These are phyloP conservation scores for Trapa incisa DNA, from an alignment of 345 rosid species.

Conservation along the genomic window DNA sequence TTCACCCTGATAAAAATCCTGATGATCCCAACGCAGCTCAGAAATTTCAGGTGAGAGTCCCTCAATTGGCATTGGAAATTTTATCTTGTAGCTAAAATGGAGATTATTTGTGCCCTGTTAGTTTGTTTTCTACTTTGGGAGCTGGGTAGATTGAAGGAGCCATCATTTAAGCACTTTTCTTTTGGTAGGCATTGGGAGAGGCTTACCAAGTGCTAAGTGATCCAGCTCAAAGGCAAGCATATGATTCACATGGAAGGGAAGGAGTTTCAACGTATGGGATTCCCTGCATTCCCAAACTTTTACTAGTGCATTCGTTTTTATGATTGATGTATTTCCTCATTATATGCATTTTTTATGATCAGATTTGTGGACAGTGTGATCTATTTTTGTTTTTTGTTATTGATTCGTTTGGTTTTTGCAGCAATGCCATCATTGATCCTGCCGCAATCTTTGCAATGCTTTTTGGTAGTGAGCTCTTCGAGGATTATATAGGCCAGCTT, in stretches of 20 bases:
- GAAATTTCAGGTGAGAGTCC: conserved; percentile 65
- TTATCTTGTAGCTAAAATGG: background rate
- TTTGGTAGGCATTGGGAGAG: conserved; percentile 72
- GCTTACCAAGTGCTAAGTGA: conserved; percentile 96
- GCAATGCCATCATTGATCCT: conserved; percentile 86
- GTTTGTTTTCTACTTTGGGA: background rate
- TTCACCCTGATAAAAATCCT: conserved; percentile 95
- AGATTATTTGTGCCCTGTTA: background rate
- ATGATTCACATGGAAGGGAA: conserved; percentile 79
- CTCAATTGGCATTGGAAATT: too few relatives aligned
- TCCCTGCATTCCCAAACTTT: conserved; percentile 14
- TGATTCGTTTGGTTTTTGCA: conserved; percentile 18
- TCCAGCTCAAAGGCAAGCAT: conserved; percentile 82
- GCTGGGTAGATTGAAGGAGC: background rate
- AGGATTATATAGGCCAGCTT: conserved; percentile 89
- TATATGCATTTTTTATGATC: background rate
- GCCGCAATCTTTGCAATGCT: conserved; percentile 97
- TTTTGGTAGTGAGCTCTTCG: conserved; percentile 97
- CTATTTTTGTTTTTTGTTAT: background rate
- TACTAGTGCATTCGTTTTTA: background rate
- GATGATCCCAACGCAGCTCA: conserved; percentile 84
- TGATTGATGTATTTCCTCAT: too few relatives aligned
- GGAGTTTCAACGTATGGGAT: conserved; percentile 76
- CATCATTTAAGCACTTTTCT: conserved; percentile 6
- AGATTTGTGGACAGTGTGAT: background rate